Base-by-base conservation (phyloP, 495 filamentous ascomycete genomes). In the Podospora conica region DNA sequence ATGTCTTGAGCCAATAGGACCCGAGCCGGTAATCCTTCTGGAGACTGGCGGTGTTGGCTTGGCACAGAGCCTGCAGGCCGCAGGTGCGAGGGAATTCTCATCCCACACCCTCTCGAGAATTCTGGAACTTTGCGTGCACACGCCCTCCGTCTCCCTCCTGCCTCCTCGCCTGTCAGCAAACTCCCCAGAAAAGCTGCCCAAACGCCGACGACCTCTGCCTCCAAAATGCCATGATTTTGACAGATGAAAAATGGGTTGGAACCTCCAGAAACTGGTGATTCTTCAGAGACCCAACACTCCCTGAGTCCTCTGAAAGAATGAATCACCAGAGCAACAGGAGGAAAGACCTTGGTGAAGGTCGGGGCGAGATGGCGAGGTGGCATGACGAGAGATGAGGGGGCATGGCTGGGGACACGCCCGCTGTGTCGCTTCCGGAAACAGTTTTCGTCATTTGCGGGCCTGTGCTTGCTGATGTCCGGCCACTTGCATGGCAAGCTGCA, bases 371-470 rank as follows among this genome's bases (percentile, higher is more conserved):
- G 21, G 24, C 9, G 31, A 25, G 63, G 64, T 65, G 65, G 60
- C 63, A 61, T 67, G 65, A 67, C 55, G 55, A 33, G 54, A 29
- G n/a, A 63, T 24, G 40, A 25, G 57, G 31, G 58, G 23, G 31
- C 57, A 31, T 15, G 63, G 65, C 61, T 66, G 59, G 48, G 57
- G 20, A 9, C 31, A 66, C 65, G 53, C 65, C 65, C 54, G 56
- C 20, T 24, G 23, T 54, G 15, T 55, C 27, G 53, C 64, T 60
- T 56, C 10, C 29, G 20, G 55, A 12, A 15, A 33, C 23, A n/a
- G 6, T 48, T 48, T 48, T 48, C 40, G 40, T 48, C 40, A 48
- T 48, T 48, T 48, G 40, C 8, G 40, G 10, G 54, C 63, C 54
- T 55, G 40, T 53, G 68, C 60, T n/a, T 54, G 65, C 68, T 66